Evolutionary conservation across 1,139 yeast genomes (phyloP).

Genomic region (Candida frijolesensis): DNA sequence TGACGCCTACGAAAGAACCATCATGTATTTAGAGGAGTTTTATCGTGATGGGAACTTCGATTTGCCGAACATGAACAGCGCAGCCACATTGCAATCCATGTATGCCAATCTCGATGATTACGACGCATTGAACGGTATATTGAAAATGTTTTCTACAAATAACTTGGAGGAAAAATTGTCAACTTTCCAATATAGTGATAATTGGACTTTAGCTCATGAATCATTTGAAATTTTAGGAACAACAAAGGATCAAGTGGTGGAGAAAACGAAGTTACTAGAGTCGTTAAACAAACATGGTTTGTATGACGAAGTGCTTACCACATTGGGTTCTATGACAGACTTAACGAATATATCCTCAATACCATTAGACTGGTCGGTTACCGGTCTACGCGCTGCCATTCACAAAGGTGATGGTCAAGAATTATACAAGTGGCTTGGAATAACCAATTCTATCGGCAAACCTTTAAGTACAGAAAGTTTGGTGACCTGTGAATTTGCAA

Average conservation of each 20-base stretch:
- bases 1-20: constrained; percentile 84
- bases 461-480: constrained; percentile 55
- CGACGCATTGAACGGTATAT: constrained; percentile 87
- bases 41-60: constrained; percentile 45
- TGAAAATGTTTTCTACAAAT: constrained; percentile 71
- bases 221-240: constrained; percentile 74
- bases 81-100: constrained; percentile 67
- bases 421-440: constrained; percentile 57
- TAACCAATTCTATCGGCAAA: constrained; percentile 36
- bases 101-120: constrained; percentile 87
- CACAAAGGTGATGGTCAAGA: constrained; percentile 57
- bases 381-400: constrained; percentile 78
- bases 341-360: constrained; percentile 25
- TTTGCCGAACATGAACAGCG: constrained; percentile 40
- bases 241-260: constrained; percentile 30
- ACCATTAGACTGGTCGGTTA: constrained; percentile 58
- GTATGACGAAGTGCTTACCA: constrained; percentile 43
- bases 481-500: constrained; percentile 69
- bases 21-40: constrained; percentile 83
- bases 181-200: constrained; percentile 82
- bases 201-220: constrained; percentile 86
- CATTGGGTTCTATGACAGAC: constrained; percentile 32
- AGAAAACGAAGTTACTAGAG: constrained; percentile 38
- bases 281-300: constrained; percentile 46
- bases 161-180: constrained; percentile 71